phyloP scores from a whole-genome alignment of 169 alveolate species.

The Plasmodium coatneyi region DNA sequence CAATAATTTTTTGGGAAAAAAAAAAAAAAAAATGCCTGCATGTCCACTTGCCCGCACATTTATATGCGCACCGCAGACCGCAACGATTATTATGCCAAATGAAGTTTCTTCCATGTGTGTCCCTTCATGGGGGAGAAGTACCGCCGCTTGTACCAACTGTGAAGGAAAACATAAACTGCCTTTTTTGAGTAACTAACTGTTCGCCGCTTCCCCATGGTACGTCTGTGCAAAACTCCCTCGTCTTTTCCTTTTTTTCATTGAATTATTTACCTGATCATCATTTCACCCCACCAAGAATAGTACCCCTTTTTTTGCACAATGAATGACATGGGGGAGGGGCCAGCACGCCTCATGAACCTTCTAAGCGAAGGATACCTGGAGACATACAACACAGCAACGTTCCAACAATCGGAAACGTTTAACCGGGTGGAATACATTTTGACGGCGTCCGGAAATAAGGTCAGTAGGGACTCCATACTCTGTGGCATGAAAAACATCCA shows the following conservation, averaged over 20 bases:
- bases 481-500: conserved; percentile 85
- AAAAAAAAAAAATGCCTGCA: background rate
- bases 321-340: background rate
- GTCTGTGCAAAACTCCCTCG: background rate
- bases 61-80: background rate
- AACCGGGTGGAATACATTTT: conserved; percentile 42
- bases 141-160: background rate
- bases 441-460: conserved; percentile 75
- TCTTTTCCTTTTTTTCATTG: background rate
- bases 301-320: background rate
- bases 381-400: conserved; percentile 43
- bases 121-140: background rate
- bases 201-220: background rate
- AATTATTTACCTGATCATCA: background rate
- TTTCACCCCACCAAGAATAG: background rate
- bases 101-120: background rate
- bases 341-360: conserved; percentile 10
- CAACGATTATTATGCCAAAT: background rate
- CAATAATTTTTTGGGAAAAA: no score
- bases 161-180: background rate
- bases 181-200: background rate
- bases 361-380: conserved; percentile 56
- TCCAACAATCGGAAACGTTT: conserved; percentile 21
- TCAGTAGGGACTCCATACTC: conserved; percentile 45
- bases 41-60: background rate